Conservation (phyloP, 2,329 filamentous ascomycete genomes). For the Ceratocystis diversiconidia region DNA sequence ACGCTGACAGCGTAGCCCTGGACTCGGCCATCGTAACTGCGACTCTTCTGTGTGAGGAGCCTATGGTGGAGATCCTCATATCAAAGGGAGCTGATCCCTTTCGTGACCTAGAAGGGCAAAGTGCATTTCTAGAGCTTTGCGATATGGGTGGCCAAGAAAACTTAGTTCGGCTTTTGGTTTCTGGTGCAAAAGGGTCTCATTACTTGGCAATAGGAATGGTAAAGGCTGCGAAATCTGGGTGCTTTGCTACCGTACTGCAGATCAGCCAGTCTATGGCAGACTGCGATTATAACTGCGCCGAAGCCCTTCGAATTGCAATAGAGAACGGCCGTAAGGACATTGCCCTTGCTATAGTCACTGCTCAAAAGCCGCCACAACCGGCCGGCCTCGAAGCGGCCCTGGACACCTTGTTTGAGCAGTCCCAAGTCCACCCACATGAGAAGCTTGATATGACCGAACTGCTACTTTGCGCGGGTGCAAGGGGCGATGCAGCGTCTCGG, state of each 20-base stretch:
- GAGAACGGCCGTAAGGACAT: slow-evolving; percentile 38
- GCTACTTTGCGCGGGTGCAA: slow-evolving; percentile 43
- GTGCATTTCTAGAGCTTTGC: slow-evolving; percentile 40
- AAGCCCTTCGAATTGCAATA: slow-evolving; percentile 39
- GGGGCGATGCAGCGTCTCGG: slow-evolving; percentile 35
- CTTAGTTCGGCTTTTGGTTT: slow-evolving; percentile 35
- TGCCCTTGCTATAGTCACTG: slow-evolving; percentile 39
- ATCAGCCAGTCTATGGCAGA: slow-evolving; percentile 41
- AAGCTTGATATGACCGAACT: slow-evolving; percentile 41
- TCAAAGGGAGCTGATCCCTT: slow-evolving; percentile 36
- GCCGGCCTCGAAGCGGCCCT: slow-evolving; percentile 38
- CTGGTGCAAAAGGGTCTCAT: slow-evolving; percentile 32
- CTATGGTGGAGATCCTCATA: slow-evolving; percentile 35
- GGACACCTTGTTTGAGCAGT: slow-evolving; percentile 31
- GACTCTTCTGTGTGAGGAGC: slow-evolving; percentile 31
- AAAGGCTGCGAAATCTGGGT: slow-evolving; percentile 36
- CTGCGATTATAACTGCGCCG: slow-evolving; percentile 36
- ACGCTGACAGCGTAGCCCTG: slow-evolving; percentile 37
- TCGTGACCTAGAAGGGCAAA: slow-evolving; percentile 35
- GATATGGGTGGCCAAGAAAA: slow-evolving; percentile 31
- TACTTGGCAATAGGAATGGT: slow-evolving; percentile 38
- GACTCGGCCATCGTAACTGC: slow-evolving; percentile 37
- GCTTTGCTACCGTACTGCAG: slow-evolving; percentile 35
- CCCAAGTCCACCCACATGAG: slow-evolving; percentile 33
- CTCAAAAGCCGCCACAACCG: slow-evolving; percentile 36